These are phyloP conservation scores for Phaeoacremonium minimum DNA, from an alignment of 2,329 filamentous ascomycete genomes.

Conservation along the genomic window DNA sequence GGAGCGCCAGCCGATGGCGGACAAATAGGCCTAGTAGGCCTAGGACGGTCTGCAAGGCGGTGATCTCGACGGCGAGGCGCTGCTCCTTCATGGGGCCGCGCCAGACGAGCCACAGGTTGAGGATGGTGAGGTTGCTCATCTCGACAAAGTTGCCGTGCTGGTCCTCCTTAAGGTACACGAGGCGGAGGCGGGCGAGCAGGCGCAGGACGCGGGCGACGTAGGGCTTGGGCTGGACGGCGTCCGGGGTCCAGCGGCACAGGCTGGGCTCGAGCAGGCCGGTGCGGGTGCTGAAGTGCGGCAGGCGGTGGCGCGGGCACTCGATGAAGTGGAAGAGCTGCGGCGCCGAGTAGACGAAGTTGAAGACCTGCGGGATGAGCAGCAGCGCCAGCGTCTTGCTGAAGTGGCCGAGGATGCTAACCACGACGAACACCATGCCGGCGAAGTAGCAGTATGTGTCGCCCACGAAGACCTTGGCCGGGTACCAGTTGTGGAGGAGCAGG, in stretches of 20 bases:
- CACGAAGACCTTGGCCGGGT: conserved; percentile 89
- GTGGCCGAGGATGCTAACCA: conserved; percentile 93
- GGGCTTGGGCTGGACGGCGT: conserved; percentile 64
- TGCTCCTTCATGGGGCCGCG: conserved; percentile 88
- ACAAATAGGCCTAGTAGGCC: conserved; percentile 83
- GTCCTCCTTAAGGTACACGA: conserved; percentile 66
- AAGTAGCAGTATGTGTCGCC: conserved; percentile 99
- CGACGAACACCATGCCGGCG: conserved; percentile 97
- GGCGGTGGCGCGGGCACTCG: conserved; percentile 86
- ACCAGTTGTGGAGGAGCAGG: conserved; percentile 90
- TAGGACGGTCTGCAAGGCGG: conserved; percentile 69
- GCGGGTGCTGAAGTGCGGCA: conserved; percentile 82
- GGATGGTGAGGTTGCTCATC: conserved; percentile 84
- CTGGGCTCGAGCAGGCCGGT: conserved; percentile 85
- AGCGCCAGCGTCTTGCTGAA: conserved; percentile 96
- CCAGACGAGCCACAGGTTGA: conserved; percentile 97
- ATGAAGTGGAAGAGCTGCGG: conserved; percentile 89
- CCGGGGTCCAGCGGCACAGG: conserved; percentile 67
- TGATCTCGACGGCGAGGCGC: conserved; percentile 72
- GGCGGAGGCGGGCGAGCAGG: conserved; percentile 61
- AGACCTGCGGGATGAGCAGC: conserved; percentile 86
- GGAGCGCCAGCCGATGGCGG: conserved; percentile 77
- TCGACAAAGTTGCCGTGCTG: conserved; percentile 67
- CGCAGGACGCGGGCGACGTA: conserved; percentile 61
- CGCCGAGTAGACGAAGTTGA: conserved; percentile 92